Evolutionary conservation across 2,329 filamentous ascomycete genomes (phyloP).

Genomic region (Alternaria triticimaculans): DNA sequence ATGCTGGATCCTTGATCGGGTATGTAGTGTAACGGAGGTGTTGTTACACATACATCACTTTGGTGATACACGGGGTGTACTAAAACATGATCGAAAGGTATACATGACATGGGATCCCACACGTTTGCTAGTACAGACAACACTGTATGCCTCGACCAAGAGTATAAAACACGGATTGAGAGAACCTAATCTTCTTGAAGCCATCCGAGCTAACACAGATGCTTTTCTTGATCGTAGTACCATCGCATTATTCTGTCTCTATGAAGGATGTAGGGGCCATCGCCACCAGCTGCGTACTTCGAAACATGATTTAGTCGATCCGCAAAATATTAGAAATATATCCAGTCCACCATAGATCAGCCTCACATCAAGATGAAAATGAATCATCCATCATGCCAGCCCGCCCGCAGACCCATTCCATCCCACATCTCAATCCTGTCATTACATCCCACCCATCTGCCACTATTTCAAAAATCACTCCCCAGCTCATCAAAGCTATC

Average conservation of each 20-base stretch:
- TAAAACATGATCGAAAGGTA: not conserved
- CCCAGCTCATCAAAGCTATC: slow-evolving; percentile 34
- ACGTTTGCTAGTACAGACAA: not conserved
- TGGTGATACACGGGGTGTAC: not conserved
- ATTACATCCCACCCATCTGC: not conserved
- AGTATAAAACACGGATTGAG: not conserved
- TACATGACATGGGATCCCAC: not conserved
- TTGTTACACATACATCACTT: not conserved
- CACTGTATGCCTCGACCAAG: not conserved
- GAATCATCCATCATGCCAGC: not conserved
- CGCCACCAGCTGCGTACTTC: not conserved
- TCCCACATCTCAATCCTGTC: not conserved
- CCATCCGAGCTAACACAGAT: not conserved
- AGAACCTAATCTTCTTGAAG: not conserved
- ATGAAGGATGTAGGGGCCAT: fast-evolving
- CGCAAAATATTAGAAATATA: not conserved
- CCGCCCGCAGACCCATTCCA: not conserved
- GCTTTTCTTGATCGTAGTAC: not conserved
- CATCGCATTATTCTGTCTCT: not conserved
- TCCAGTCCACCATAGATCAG: not conserved
- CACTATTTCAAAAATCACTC: slow-evolving; percentile 15
- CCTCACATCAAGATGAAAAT: not conserved
- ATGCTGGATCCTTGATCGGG: not conserved
- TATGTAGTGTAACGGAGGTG: not conserved
- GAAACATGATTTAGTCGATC: not conserved